These are phyloP conservation scores for Candida maltosa DNA, from an alignment of 805 yeast genomes.

Conservation along the genomic window DNA sequence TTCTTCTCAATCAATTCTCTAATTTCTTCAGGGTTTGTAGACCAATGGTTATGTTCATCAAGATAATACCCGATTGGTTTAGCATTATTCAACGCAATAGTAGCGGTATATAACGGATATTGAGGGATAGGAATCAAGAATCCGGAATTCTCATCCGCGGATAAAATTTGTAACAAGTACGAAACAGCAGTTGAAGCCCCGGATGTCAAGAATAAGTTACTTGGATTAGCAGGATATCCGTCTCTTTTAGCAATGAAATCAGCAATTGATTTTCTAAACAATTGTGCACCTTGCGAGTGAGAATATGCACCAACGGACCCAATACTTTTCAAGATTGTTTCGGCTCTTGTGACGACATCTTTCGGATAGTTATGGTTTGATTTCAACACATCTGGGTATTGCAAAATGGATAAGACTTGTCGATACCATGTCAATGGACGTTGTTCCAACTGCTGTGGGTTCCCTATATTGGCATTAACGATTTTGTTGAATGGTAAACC, in stretches of 20 bases:
- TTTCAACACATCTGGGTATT: conserved; percentile 71
- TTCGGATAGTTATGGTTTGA: conserved; percentile 41
- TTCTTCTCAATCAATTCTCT: conserved; percentile 51
- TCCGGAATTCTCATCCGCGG: conserved; percentile 68
- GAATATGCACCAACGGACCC: conserved; percentile 96
- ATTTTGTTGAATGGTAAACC: conserved; percentile 75
- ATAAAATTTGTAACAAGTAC: conserved; percentile 66
- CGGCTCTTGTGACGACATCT: conserved; percentile 78
- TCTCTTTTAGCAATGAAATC: conserved; percentile 77
- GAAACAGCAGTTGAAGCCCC: conserved; percentile 97
- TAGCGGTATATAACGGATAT: conserved; percentile 96
- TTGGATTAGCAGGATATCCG: conserved; percentile 59
- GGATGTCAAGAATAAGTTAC: conserved; percentile 77
- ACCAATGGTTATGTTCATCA: conserved; percentile 81
- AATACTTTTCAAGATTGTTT: conserved; percentile 51
- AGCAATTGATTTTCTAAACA: conserved; percentile 76
- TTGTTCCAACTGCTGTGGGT: conserved; percentile 96
- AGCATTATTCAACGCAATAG: conserved; percentile 79
- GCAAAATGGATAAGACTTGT: conserved; percentile 81
- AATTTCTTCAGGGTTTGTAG: conserved; percentile 68
- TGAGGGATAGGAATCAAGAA: conserved; percentile 95
- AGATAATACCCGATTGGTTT: conserved; percentile 83
- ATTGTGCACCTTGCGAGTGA: conserved; percentile 81
- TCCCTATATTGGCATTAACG: conserved; percentile 92
- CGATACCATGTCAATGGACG: conserved; percentile 93